A percentile compares a stretch with the other conserved stretches of the same genome.
Conservation (phyloP, 768 basidiomycete species). For the Trametes coccinea region DNA sequence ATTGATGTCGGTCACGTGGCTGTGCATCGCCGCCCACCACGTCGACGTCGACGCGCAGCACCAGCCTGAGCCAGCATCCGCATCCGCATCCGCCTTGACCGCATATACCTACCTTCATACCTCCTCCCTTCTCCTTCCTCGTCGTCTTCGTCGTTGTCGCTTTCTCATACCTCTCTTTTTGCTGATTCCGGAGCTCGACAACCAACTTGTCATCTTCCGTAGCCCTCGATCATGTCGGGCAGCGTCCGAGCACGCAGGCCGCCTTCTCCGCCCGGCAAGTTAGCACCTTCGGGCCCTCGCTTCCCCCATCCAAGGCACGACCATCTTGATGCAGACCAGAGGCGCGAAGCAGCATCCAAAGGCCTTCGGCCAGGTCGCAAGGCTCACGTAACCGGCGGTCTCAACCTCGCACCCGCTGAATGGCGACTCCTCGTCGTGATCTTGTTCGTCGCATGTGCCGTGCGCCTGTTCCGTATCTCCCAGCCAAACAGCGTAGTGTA, state of each 20-base stretch:
- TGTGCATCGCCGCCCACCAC: constrained; percentile 4
- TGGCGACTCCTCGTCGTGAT: constrained; percentile 72
- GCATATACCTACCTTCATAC: not conserved
- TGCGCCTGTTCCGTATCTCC: constrained; percentile 84
- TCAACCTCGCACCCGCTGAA: constrained; percentile 68
- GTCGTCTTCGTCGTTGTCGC: not conserved
- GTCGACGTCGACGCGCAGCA: constrained; percentile 12
- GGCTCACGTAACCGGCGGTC: constrained; percentile 52
- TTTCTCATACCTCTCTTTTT: constrained; percentile 9
- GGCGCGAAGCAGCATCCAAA: constrained; percentile 67
- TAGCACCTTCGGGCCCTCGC: constrained; percentile 41
- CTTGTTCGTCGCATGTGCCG: constrained; percentile 68
- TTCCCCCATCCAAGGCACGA: constrained; percentile 68
- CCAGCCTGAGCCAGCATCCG: not conserved
- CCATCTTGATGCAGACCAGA: constrained; percentile 73
- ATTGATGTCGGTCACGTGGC: constrained; percentile 7
- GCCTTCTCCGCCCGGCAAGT: constrained; percentile 61
- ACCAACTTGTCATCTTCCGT: not conserved
- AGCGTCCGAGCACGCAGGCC: constrained; percentile 67
- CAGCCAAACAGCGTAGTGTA: constrained; percentile 92
- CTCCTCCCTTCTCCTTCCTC: not conserved
- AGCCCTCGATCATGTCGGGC: constrained; percentile 37
- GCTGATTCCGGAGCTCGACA: not conserved
- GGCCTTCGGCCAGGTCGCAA: constrained; percentile 56
- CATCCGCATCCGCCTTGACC: not conserved